phyloP scores from a whole-genome alignment of 225 moss, liverwort and hornwort species.

The Marchantia polymorpha region DNA sequence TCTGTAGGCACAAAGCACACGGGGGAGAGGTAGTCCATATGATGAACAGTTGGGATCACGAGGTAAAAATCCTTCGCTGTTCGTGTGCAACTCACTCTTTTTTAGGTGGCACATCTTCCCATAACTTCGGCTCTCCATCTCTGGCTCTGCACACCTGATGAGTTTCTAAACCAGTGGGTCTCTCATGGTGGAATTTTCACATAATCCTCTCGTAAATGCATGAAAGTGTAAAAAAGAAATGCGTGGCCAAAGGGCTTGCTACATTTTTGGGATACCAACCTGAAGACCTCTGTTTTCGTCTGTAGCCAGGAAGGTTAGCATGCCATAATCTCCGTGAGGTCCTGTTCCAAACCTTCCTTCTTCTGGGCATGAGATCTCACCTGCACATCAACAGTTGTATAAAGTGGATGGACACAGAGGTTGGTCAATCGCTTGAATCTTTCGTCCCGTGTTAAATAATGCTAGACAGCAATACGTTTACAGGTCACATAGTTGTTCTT shows the following conservation, averaged over 20 bases:
- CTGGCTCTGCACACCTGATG: slow-evolving; percentile 70
- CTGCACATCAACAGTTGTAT: slow-evolving; percentile 31
- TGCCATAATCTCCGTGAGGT: slow-evolving; percentile 84
- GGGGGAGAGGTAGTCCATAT: background rate
- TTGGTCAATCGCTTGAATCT: background rate
- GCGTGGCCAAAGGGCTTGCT: background rate
- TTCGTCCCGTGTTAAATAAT: background rate
- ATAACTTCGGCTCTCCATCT: slow-evolving; percentile 58
- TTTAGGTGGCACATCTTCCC: slow-evolving; percentile 78
- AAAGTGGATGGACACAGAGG: background rate
- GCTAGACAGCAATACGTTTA: background rate
- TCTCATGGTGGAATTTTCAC: background rate
- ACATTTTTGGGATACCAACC: slow-evolving; percentile 31
- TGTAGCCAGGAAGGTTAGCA: slow-evolving; percentile 77
- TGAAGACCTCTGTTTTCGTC: slow-evolving; percentile 72
- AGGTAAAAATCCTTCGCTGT: background rate
- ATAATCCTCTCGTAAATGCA: background rate
- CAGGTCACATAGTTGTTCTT: background rate
- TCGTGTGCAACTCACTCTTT: slow-evolving; percentile 39
- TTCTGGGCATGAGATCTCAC: slow-evolving; percentile 57
- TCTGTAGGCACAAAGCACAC: background rate
- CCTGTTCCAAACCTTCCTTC: slow-evolving; percentile 72
- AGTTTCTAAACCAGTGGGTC: background rate
- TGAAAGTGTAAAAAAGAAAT: background rate
- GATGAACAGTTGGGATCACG: background rate